Base-by-base conservation (phyloP, 768 basidiomycete species). In the Psilocybe cubensis region DNA sequence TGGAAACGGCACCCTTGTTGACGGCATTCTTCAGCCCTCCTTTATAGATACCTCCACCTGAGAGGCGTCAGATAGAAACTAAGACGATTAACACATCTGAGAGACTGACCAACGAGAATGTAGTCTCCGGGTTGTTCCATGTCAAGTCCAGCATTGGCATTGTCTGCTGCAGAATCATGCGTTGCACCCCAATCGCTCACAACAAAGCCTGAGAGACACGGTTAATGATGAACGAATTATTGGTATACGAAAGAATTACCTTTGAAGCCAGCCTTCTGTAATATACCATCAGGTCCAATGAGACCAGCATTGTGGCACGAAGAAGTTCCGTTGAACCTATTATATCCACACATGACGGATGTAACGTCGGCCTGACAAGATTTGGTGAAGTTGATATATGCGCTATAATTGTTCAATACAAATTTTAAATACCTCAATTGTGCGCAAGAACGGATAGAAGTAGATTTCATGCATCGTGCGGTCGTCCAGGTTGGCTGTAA, bases 281-380 rank as follows among this genome's bases (percentile, higher is more conserved):
- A 62, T 20, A 77, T 57, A 1, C 78, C 78, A 47, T 70, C 61
- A 2, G 74, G 71, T 14, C 79, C 78, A 35, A 88, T 66, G 12
- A 82, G 69, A 35, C 73, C 76, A 23, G 77, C 73, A 58, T 87
- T 83, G 59, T 89, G 85, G 64, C 87, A 89, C 0, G 87, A 83
- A 12, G 84, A 87, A 1, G 87, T 86, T 2, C 77, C 74, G 56
- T 87, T 86, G 60, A 85, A 66, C 44, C 80, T 76, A 60, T 85
- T 84, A 58, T 78, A 82, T 9, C 76, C 76, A 56, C 80, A 79
- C 83, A 85, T 84, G 7, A 84, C 74, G 2, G 76, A 75, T 14
- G 75, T 68, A 1, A 82, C 81, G 47, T 76, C 79, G 12, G 85
- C 82, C 80, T 81, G 40, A 28, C 31, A 38, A 47, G n/a, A 7